These are phyloP conservation scores for Zoysia pacifica DNA, from an alignment of 176 grass and related monocot species.

Conservation along the genomic window DNA sequence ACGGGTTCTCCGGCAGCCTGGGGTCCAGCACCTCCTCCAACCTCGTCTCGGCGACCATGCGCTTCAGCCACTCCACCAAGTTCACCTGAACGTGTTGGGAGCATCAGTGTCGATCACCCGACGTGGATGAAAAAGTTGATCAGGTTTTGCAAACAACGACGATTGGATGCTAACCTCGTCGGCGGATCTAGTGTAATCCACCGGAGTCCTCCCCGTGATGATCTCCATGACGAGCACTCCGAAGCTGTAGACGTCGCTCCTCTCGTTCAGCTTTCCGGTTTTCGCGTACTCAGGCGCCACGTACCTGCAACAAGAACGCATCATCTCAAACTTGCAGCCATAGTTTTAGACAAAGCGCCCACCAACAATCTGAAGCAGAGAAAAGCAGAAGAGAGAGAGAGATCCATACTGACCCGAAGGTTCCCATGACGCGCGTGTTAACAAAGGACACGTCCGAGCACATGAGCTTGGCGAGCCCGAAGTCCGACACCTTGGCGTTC, in stretches of 20 bases:
- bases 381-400: neutral
- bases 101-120: neutral
- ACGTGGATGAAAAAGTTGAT: neutral
- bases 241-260: conserved; percentile 94
- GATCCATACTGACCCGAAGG: conserved; percentile 70
- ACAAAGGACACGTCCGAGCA: conserved; percentile 73
- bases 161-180: conserved; percentile 48
- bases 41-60: conserved; percentile 76
- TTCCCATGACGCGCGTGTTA: conserved; percentile 87
- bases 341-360: neutral
- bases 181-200: conserved; percentile 81
- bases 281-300: conserved; percentile 91
- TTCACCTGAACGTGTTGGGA: conserved; percentile 55
- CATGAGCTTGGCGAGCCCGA: conserved; percentile 85
- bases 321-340: neutral
- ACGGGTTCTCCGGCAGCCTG: conserved; percentile 61
- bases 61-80: conserved; percentile 90
- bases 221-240: conserved; percentile 92
- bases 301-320: conserved; percentile 52
- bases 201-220: conserved; percentile 77
- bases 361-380: neutral
- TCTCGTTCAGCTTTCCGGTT: conserved; percentile 89
- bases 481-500: conserved; percentile 89
- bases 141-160: neutral
- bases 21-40: conserved; percentile 81